Percentiles rank a stretch among this genome's conserved stretches.
Conservation (phyloP, 768 basidiomycete genomes). For the Leccinum olivaceopallidum region DNA sequence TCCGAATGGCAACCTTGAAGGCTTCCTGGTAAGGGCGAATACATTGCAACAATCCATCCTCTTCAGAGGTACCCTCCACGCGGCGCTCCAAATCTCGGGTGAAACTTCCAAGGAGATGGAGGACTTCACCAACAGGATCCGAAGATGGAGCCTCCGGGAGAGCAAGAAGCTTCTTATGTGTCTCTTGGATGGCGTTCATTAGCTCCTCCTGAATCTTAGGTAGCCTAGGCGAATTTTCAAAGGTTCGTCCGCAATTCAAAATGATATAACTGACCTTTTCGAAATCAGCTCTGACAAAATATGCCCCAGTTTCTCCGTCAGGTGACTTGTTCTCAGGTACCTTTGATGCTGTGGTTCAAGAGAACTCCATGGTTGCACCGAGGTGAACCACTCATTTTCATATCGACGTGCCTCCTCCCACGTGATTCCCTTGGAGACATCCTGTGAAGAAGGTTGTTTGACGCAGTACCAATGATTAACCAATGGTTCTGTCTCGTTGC, state of each 20-base stretch:
- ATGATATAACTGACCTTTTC: slow-evolving; percentile 46
- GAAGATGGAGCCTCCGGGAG: slow-evolving; percentile 54
- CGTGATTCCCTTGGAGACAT: slow-evolving; percentile 29
- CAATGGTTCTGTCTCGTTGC: slow-evolving; percentile 45
- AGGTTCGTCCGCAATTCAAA: not conserved
- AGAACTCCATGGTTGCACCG: slow-evolving; percentile 52
- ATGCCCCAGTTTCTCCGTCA: slow-evolving; percentile 57
- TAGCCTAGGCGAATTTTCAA: slow-evolving; percentile 41
- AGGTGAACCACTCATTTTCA: slow-evolving; percentile 61
- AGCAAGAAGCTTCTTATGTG: slow-evolving; percentile 32
- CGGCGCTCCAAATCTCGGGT: slow-evolving; percentile 42
- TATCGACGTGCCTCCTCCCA: slow-evolving; percentile 60
- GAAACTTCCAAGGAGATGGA: slow-evolving; percentile 49
- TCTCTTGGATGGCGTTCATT: slow-evolving; percentile 41
- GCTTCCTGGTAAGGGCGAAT: slow-evolving; percentile 49
- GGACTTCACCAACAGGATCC: slow-evolving; percentile 59
- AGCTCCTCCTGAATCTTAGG: slow-evolving; percentile 64
- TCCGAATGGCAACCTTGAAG: slow-evolving; percentile 50
- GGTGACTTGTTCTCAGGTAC: slow-evolving; percentile 55
- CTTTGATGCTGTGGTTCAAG: slow-evolving; percentile 50
- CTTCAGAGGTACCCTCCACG: slow-evolving; percentile 54
- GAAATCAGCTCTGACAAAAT: slow-evolving; percentile 65
- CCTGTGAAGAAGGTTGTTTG: slow-evolving; percentile 39
- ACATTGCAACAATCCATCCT: slow-evolving; percentile 53
- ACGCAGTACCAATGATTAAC: slow-evolving; percentile 39